Evolutionary conservation across 257 asterid genomes (phyloP).

Genomic region (Solanum bulbocastanum): DNA sequence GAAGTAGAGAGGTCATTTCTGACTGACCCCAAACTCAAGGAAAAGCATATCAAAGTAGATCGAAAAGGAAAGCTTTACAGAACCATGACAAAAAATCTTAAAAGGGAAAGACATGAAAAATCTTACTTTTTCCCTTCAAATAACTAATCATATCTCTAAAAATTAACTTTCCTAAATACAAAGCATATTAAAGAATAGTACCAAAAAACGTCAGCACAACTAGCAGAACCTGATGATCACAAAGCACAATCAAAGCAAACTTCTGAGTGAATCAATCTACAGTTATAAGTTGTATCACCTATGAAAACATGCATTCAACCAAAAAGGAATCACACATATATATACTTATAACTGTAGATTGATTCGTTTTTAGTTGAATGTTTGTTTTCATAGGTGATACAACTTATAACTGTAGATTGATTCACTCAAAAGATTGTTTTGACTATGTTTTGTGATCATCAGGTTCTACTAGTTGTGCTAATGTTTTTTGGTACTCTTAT

Average conservation of each 20-base stretch:
- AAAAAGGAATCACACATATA: not conserved
- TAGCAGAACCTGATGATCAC: not conserved
- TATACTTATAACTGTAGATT: not conserved
- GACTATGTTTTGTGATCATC: not conserved
- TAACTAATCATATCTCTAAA: not conserved
- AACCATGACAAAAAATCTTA: not conserved
- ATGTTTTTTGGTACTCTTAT: not conserved
- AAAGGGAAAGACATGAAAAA: not conserved
- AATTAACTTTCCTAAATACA: not conserved
- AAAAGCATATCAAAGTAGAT: not conserved
- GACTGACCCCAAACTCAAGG: not conserved
- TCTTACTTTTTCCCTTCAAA: not conserved
- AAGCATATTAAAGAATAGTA: not conserved
- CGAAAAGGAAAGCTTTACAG: not conserved
- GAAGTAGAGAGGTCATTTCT: not conserved
- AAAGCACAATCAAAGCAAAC: not conserved
- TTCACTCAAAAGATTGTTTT: not conserved
- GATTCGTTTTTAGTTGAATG: not conserved
- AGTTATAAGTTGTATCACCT: not conserved
- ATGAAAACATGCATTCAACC: not conserved
- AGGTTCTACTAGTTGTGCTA: not conserved
- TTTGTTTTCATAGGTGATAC: not conserved
- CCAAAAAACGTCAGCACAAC: not conserved
- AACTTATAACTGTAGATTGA: too few relatives aligned
- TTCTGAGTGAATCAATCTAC: not conserved